Percentiles rank a stretch among this genome's conserved stretches.
Conservation (phyloP, 164 flowering plant genomes). For the Stephania japonica region DNA sequence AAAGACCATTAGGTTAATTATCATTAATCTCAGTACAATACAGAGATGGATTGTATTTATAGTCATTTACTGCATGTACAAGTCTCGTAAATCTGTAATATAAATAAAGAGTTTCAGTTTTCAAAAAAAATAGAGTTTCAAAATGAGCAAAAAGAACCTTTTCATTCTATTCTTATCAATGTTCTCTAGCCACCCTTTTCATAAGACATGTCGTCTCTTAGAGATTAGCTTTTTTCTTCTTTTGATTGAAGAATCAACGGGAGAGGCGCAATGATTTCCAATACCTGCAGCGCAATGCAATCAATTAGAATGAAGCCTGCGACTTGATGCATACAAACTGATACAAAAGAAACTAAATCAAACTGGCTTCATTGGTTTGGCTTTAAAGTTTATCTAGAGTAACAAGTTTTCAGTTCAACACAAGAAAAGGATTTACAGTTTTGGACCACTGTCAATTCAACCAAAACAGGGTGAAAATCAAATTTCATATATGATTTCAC, state of each 20-base stretch:
- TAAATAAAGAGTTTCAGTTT: no score
- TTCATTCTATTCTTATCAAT: not conserved
- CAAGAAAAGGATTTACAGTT: no score
- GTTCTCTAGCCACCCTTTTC: not conserved
- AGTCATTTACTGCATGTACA: no score
- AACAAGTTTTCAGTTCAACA: no score
- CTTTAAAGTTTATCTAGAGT: not conserved
- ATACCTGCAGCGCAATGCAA: constrained; percentile 26
- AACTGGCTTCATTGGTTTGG: not conserved
- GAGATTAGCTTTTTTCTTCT: constrained; percentile 18
- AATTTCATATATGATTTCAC: no score
- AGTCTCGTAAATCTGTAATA: no score
- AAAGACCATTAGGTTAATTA: no score
- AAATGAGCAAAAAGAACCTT: not conserved
- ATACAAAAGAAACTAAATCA: not conserved
- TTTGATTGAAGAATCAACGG: constrained; percentile 37
- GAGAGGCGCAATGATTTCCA: constrained; percentile 47
- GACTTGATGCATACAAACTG: not conserved
- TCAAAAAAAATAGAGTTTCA: no score
- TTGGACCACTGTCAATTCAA: not conserved
- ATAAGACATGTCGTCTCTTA: not conserved
- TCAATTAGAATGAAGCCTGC: not conserved
- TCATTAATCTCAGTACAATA: no score
- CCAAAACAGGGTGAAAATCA: not conserved
- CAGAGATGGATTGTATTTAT: no score